Evolutionary conservation across 2,329 filamentous ascomycete species (phyloP).

Genomic region (Fusarium anthophilum): DNA sequence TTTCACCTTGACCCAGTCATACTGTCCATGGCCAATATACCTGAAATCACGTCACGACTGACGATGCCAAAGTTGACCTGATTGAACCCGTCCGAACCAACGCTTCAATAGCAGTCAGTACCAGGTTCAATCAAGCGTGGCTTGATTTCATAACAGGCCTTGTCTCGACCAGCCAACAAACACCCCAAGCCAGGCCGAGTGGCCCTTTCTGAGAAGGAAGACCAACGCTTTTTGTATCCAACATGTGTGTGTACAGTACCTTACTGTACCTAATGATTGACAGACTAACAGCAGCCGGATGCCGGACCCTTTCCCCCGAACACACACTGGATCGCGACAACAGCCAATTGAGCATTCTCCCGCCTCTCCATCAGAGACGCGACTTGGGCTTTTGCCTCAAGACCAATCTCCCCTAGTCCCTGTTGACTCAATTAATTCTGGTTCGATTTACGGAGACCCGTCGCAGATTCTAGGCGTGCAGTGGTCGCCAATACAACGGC

Average conservation of each 20-base stretch:
- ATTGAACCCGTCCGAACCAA: neutral
- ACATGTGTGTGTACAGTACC: neutral
- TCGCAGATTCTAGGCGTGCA: conserved; percentile 31
- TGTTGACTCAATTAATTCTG: conserved; percentile 6
- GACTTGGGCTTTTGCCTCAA: neutral
- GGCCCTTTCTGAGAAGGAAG: conserved; percentile 10
- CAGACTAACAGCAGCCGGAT: conserved; percentile 20
- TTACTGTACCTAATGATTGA: neutral
- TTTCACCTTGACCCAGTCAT: neutral
- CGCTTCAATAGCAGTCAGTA: neutral
- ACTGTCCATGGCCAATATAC: neutral
- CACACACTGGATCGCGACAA: conserved; percentile 16
- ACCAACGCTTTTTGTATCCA: neutral
- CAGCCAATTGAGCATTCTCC: conserved; percentile 21
- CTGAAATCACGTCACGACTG: neutral
- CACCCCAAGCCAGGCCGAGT: conserved; percentile 3
- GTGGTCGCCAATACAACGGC: conserved; percentile 39
- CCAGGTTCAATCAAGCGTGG: neutral
- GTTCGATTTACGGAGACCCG: conserved; percentile 4
- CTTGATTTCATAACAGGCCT: conserved; percentile 4
- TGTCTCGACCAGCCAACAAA: conserved; percentile 2
- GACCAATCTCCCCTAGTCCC: conserved; percentile 34
- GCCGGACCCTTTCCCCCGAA: conserved; percentile 10
- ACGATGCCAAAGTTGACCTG: neutral
- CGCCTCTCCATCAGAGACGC: conserved; percentile 23